These are phyloP conservation scores for Leccinum pachyderme DNA, from an alignment of 1,284 basidiomycete species.

Conservation along the genomic window DNA sequence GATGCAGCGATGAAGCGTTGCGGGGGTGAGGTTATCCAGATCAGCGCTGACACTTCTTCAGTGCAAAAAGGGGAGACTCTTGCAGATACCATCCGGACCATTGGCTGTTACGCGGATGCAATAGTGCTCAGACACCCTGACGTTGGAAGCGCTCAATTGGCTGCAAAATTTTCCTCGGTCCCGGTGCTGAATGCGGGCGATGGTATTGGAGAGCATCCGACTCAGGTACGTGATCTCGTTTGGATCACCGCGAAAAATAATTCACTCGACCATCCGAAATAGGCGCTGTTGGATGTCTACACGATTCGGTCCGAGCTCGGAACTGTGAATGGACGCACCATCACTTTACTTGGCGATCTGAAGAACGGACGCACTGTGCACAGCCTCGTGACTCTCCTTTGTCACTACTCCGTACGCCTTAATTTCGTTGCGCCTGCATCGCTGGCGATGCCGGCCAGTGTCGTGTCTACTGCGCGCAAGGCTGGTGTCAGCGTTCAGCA, in stretches of 20 bases:
- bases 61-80: slow-evolving; percentile 94
- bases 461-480: slow-evolving; percentile 81
- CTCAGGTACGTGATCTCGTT: slow-evolving; percentile 60
- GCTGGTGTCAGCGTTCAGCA: slow-evolving; percentile 80
- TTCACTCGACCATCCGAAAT: slow-evolving; percentile 4
- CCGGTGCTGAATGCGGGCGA: slow-evolving; percentile 98
- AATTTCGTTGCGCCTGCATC: slow-evolving; percentile 94
- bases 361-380: slow-evolving; percentile 99
- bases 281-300: slow-evolving; percentile 93
- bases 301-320: slow-evolving; percentile 98
- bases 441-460: slow-evolving; percentile 89
- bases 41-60: slow-evolving; percentile 82
- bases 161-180: slow-evolving; percentile 93
- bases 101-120: slow-evolving; percentile 95
- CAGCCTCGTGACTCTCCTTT: slow-evolving; percentile 90
- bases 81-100: slow-evolving; percentile 91
- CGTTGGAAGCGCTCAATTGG: slow-evolving; percentile 86
- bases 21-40: slow-evolving; percentile 90
- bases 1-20: slow-evolving; percentile 99
- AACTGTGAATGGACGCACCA: slow-evolving; percentile 94
- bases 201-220: slow-evolving; percentile 97
- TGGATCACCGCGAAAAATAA: neutral
- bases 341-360: slow-evolving; percentile 94
- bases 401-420: slow-evolving; percentile 90
- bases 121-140: slow-evolving; percentile 95